phyloP scores from a whole-genome alignment of 2,329 filamentous ascomycete genomes.

The Lachnellula subtilissima region DNA sequence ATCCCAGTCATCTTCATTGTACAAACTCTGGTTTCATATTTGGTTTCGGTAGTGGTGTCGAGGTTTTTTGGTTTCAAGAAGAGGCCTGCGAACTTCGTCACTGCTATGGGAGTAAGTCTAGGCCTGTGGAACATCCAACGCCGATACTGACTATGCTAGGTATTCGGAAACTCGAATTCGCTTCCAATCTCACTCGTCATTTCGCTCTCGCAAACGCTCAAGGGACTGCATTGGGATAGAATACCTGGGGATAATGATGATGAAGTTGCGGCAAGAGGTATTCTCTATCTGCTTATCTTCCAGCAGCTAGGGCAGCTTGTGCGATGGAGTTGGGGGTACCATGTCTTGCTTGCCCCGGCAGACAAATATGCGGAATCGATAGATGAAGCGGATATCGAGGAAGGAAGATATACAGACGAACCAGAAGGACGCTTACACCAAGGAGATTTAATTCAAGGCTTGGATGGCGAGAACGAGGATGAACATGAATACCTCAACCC shows the following conservation, averaged over 20 bases:
- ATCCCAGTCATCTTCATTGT: constrained; percentile 93
- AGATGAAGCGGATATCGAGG: constrained; percentile 27
- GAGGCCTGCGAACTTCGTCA: constrained; percentile 87
- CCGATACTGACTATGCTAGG: constrained; percentile 37
- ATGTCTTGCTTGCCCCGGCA: constrained; percentile 84
- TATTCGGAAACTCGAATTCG: constrained; percentile 98
- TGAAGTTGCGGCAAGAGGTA: constrained; percentile 88
- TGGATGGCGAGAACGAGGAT: constrained; percentile 40
- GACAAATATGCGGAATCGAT: constrained; percentile 61
- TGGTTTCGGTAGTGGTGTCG: constrained; percentile 66
- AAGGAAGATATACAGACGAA: constrained; percentile 55
- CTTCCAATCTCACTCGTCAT: constrained; percentile 94
- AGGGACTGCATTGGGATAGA: constrained; percentile 88
- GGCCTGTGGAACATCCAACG: not conserved
- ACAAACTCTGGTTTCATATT: constrained; percentile 82
- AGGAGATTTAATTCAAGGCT: constrained; percentile 42
- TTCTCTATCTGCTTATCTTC: constrained; percentile 93
- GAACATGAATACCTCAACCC: constrained; percentile 4
- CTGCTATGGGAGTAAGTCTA: constrained; percentile 75
- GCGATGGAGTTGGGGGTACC: constrained; percentile 97
- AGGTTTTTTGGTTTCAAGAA: constrained; percentile 76
- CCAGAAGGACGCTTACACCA: constrained; percentile 9
- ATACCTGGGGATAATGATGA: constrained; percentile 91
- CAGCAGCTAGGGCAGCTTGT: constrained; percentile 95
- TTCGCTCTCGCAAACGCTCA: constrained; percentile 86